Evolutionary conservation across 768 basidiomycete species (phyloP).

Genomic region (Trichaptum fuscoviolaceum): DNA sequence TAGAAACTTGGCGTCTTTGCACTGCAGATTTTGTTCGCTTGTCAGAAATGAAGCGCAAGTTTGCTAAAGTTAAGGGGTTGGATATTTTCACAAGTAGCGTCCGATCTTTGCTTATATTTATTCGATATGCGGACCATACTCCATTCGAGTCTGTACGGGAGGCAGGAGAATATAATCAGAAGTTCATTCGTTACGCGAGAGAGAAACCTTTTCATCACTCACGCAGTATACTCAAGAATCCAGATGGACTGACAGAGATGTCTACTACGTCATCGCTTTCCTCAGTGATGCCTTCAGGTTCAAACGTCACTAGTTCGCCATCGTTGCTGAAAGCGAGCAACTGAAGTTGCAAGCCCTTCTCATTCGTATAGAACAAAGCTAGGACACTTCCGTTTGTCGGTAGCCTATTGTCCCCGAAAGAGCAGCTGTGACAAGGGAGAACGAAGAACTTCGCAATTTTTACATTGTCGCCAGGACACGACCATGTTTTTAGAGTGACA

Average conservation of each 20-base stretch:
- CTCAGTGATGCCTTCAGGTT: constrained; percentile 25
- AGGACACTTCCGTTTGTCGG: constrained; percentile 22
- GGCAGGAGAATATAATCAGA: not conserved
- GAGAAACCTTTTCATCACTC: constrained; percentile 16
- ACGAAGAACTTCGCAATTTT: constrained; percentile 20
- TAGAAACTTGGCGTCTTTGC: constrained; percentile 16
- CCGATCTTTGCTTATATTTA: not conserved
- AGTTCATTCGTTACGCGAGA: not conserved
- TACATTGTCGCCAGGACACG: not conserved
- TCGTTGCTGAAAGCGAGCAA: constrained; percentile 29
- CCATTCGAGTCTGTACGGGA: not conserved
- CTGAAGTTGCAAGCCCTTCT: constrained; percentile 26
- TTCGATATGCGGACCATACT: not conserved
- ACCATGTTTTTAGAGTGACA: constrained; percentile 18
- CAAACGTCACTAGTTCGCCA: constrained; percentile 23
- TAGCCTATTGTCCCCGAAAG: constrained; percentile 20
- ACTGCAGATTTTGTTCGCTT: not conserved
- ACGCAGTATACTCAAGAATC: constrained; percentile 48
- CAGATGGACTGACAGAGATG: constrained; percentile 41
- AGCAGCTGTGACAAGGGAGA: constrained; percentile 22
- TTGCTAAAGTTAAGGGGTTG: not conserved
- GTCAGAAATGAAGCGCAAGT: not conserved
- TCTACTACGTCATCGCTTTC: constrained; percentile 31
- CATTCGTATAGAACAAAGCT: constrained; percentile 19
- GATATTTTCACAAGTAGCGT: not conserved